Evolutionary conservation across 345 rosid genomes (phyloP), one percentile per base, ranked within the genome.

Genomic region (Eucalyptus sideroxylon): DNA sequence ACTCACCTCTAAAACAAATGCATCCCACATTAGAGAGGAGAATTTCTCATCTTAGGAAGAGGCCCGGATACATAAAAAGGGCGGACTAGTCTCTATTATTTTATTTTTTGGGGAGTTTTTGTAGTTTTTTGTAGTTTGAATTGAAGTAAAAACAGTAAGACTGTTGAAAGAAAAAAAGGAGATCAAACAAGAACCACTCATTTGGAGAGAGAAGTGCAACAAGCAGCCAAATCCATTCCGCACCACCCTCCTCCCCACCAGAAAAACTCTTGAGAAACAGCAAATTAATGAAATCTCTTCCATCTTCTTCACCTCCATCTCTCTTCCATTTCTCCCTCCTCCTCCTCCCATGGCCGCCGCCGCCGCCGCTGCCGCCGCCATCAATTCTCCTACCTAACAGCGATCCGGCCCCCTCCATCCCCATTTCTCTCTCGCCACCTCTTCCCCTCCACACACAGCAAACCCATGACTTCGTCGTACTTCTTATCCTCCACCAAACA

Each of bases 381-480:
- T 1, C 88, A 7, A 14, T 53, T 53, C 67, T 77, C 47, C 85
- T 40, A 40, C 85, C 47, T 77, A 77, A 77, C 47, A 40, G 85
- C 16, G 47, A 21, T 87, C 82, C 44, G 77, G 26, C 45, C 21
- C 30, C 88, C 69, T 12, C 82, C 50, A 17, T 47, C 89, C 10
- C 51, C 87, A 86, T 82, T 40, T 11, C 88, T 72, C 86, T 31
- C 88, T 50, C 50, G 19, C 87, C 47, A 27, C 31, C 87, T 59
- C 42, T 44, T 23, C 85, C 85, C 67, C 50, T 59, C 87, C 89
- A 30, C 90, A 59, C 2, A 49, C 83, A 30, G 30, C 67, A 50
- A n/a, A 83, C 77, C 6, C 77, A 97, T 97, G 99, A 92, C 95
- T 94, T 95, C 95, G 89, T 91, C 95, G 88, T 94, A 92, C 88